A percentile compares a stretch with the other conserved stretches of the same genome.
phyloP scores from a whole-genome alignment of 371 early-diverging fungal species.

The Pancytospora philotis region DNA sequence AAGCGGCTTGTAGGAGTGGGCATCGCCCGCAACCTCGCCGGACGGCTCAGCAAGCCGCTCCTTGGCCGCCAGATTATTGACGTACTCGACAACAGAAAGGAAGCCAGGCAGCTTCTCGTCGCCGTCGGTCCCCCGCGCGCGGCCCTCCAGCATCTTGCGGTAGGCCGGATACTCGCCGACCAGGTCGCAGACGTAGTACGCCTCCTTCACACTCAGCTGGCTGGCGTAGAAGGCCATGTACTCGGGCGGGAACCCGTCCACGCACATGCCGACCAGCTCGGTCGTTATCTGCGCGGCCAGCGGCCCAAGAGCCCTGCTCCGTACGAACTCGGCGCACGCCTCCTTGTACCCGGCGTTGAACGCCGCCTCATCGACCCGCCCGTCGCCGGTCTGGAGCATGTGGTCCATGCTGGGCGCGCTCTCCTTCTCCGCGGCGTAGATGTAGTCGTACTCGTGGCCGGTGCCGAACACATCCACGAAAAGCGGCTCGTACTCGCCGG shows the following conservation, averaged over 20 bases:
- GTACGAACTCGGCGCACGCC: neutral
- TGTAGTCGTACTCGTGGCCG: slow-evolving; percentile 44
- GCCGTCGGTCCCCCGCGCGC: neutral
- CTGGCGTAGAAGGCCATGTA: slow-evolving; percentile 21
- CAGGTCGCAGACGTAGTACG: slow-evolving; percentile 18
- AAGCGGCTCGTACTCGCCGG: slow-evolving; percentile 23
- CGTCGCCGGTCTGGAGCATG: neutral
- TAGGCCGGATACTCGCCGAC: slow-evolving; percentile 33
- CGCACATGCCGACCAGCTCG: slow-evolving; percentile 11
- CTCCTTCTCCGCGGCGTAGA: slow-evolving; percentile 15
- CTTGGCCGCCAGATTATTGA: neutral
- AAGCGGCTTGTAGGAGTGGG: neutral
- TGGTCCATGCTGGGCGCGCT: no score
- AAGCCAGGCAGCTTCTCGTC: neutral
- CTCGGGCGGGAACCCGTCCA: slow-evolving; percentile 16
- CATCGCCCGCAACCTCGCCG: neutral
- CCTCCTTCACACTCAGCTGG: slow-evolving; percentile 12
- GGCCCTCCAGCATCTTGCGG: neutral
- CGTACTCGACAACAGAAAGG: neutral
- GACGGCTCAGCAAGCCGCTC: slow-evolving; percentile 7
- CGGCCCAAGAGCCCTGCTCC: neutral
- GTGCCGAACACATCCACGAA: slow-evolving; percentile 49
- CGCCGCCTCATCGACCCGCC: neutral
- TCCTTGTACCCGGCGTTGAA: neutral
- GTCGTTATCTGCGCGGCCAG: slow-evolving; percentile 4